Base-by-base conservation (phyloP, 2,329 filamentous ascomycete genomes). In the Coniosporium tulheliwenetii region DNA sequence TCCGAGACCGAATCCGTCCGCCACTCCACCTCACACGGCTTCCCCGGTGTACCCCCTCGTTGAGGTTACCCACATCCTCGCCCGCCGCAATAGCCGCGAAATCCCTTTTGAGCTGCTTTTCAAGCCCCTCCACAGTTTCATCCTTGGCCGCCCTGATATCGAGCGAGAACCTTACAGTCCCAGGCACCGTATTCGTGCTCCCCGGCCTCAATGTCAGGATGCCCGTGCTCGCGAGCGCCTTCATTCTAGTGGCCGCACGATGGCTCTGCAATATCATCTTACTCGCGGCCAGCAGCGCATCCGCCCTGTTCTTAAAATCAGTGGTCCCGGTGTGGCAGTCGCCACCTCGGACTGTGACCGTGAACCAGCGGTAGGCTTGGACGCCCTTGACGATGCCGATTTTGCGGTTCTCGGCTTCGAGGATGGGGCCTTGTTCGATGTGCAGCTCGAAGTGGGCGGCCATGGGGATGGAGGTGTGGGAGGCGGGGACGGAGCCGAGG, bases 361-460 rank as follows among this genome's bases (percentile, higher is more conserved):
- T 79, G 55, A 77, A 77, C 82, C 82, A 86, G 43, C 75, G 73
- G 56, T 83, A 85, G 5, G 78, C 79, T 54, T 86, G 81, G 1
- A 82, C 81, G 2, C 80, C 81, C 30, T 72, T 70, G 4, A 87
- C 82, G 5, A 83, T 70, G 15, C 79, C 78, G 39, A 89, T 70
- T 41, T 77, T 76, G 47, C 77, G 69, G 19, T 67, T 61, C 26
- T 71, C 66, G 12, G 68, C 68, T 51, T 87, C 77, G 1, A 93
- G 68, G 30, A 85, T 73, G 0, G 83, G 82, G 0, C 83, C 83
- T 55, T 93, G 85, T 55, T 93, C 85, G 40, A 89, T 89, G 53
- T 91, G 84, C 8, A 91, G 67, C 57, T 89, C 83, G 51, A 89
- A 87, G 56, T 89, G 82, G 0, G 81, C 82, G 1, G 74, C 79